phyloP scores from a whole-genome alignment of 345 rosid genomes.

The Leavenworthia alabamica region DNA sequence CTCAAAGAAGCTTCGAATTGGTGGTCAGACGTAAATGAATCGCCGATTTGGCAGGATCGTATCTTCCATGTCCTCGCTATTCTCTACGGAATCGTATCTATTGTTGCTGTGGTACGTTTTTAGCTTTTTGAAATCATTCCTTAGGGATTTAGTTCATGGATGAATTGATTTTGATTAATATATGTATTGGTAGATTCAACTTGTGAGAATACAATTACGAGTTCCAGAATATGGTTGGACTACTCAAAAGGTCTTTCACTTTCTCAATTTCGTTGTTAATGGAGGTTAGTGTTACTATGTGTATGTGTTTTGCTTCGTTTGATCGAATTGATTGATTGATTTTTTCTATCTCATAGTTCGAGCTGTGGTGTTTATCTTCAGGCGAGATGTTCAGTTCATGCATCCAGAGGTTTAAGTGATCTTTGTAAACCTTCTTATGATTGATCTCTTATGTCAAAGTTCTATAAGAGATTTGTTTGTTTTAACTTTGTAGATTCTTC shows the following conservation, averaged over 20 bases:
- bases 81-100: slow-evolving; percentile 64
- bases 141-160: slow-evolving; percentile 1
- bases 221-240: slow-evolving; percentile 98
- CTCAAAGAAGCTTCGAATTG: slow-evolving; percentile 51
- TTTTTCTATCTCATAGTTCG: slow-evolving; percentile 45
- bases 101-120: slow-evolving; percentile 54
- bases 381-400: slow-evolving; percentile 53
- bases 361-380: slow-evolving; percentile 58
- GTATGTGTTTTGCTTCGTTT: slow-evolving; percentile 2
- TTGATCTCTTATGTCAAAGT: not conserved
- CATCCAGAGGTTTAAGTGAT: slow-evolving; percentile 47
- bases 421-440: not conserved
- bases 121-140: not conserved
- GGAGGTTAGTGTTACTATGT: slow-evolving; percentile 50
- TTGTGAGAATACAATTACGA: slow-evolving; percentile 74
- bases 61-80: slow-evolving; percentile 62
- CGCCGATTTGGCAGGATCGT: slow-evolving; percentile 78
- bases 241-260: slow-evolving; percentile 88
- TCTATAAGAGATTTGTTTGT: slow-evolving; percentile 1
- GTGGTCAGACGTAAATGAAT: slow-evolving; percentile 68
- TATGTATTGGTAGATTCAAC: slow-evolving; percentile 53
- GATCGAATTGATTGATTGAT: not conserved
- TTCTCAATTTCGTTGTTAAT: slow-evolving; percentile 85
- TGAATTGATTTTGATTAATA: not conserved
- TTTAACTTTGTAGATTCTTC: slow-evolving; percentile 46